Conservation (phyloP, 345 rosid genomes). For the Pseudoturritis turrita region DNA sequence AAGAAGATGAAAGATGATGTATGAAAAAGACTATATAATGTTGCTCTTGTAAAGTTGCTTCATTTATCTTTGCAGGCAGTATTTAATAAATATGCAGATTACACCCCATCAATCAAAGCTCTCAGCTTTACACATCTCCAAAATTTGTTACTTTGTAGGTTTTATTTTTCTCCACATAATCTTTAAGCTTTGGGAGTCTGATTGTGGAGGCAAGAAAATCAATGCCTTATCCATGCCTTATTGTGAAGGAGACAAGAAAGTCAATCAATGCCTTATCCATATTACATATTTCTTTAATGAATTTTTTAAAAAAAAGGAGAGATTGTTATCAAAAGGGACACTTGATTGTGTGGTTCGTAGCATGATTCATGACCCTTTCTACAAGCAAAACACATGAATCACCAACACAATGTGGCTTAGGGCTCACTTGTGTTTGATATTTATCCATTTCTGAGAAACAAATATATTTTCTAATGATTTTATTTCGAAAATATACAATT, state of each 20-base stretch:
- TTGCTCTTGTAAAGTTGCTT: conserved; percentile 49
- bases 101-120: not conserved
- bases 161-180: not conserved
- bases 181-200: not conserved
- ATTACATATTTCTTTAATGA: not conserved
- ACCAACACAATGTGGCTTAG: conserved; percentile 11
- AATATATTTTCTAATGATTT: not conserved
- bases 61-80: conserved; percentile 36
- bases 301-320: not conserved
- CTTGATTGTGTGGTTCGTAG: conserved; percentile 14
- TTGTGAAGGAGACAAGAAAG: conserved; percentile 22
- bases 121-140: conserved; percentile 1
- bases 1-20: conserved; percentile 23
- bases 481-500: not conserved
- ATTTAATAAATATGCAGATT: conserved; percentile 27
- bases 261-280: conserved; percentile 20
- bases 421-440: not conserved
- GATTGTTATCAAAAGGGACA: conserved; percentile 2
- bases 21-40: conserved; percentile 26
- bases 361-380: conserved; percentile 11
- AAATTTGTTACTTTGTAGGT: not conserved
- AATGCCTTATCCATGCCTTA: conserved; percentile 25
- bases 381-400: conserved; percentile 22
- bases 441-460: conserved; percentile 2
- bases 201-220: conserved; percentile 9